These are phyloP conservation scores for Phanerochaete carnosa DNA, from an alignment of 768 basidiomycete species.

Conservation along the genomic window DNA sequence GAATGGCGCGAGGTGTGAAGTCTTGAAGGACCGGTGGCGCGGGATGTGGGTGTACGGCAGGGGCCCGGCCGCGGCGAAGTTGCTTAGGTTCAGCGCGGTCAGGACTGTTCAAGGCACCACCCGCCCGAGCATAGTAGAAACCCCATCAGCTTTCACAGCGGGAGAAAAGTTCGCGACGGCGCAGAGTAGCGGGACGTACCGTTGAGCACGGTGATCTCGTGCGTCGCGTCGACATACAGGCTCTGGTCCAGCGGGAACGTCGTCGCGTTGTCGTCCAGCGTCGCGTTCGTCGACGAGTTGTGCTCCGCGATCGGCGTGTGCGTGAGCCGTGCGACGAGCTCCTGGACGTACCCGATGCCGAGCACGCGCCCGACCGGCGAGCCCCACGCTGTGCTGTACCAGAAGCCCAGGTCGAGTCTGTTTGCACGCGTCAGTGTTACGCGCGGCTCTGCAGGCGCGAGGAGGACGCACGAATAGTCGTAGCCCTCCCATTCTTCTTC, in stretches of 20 bases:
- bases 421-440: not conserved
- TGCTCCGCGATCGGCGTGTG: constrained; percentile 65
- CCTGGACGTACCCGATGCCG: constrained; percentile 80
- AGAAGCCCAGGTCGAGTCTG: constrained; percentile 66
- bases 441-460: not conserved
- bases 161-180: not conserved
- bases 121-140: constrained; percentile 5
- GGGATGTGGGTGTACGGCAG: constrained; percentile 74
- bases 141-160: constrained; percentile 2
- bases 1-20: constrained; percentile 80
- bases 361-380: constrained; percentile 74
- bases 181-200: constrained; percentile 37
- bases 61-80: constrained; percentile 68
- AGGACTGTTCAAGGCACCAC: constrained; percentile 40
- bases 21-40: constrained; percentile 59
- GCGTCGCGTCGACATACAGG: constrained; percentile 86
- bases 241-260: constrained; percentile 71
- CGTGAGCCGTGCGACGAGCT: constrained; percentile 81
- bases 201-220: constrained; percentile 87
- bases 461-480: constrained; percentile 65
- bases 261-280: constrained; percentile 62
- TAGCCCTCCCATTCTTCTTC: constrained; percentile 93
- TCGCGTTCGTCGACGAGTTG: constrained; percentile 84
- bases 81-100: constrained; percentile 81
- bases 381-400: constrained; percentile 81